Evolutionary conservation across 1,284 basidiomycete species (phyloP).

Genomic region (Agroathelia rolfsii): DNA sequence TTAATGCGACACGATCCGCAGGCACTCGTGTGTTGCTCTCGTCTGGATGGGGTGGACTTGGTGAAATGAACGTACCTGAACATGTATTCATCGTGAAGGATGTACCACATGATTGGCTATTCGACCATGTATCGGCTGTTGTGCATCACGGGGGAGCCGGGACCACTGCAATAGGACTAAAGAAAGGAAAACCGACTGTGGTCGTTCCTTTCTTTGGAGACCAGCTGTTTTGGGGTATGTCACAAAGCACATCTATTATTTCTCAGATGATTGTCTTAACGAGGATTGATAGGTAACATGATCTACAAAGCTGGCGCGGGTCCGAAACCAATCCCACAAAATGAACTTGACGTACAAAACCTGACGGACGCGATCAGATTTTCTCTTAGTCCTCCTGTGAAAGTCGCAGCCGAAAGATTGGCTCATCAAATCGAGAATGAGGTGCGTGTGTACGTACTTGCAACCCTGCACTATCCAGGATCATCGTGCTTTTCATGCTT

Average conservation of each 20-base stretch:
- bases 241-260: slow-evolving; percentile 4
- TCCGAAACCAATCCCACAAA: slow-evolving; percentile 47
- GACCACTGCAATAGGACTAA: slow-evolving; percentile 54
- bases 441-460: slow-evolving; percentile 22
- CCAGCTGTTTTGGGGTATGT: slow-evolving; percentile 39
- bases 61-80: slow-evolving; percentile 33
- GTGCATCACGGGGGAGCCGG: slow-evolving; percentile 69
- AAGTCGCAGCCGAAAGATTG: slow-evolving; percentile 36
- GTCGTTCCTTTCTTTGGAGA: slow-evolving; percentile 68
- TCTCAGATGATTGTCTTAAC: not conserved
- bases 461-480: no score
- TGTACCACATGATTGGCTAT: slow-evolving; percentile 68
- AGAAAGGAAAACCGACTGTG: slow-evolving; percentile 54
- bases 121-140: slow-evolving; percentile 51
- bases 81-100: slow-evolving; percentile 53
- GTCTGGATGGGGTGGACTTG: slow-evolving; percentile 56
- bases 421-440: slow-evolving; percentile 45
- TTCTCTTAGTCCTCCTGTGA: slow-evolving; percentile 33
- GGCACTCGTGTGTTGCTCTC: slow-evolving; percentile 50
- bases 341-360: slow-evolving; percentile 38
- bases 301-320: slow-evolving; percentile 58
- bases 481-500: not conserved
- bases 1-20: slow-evolving; percentile 42
- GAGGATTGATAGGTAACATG: slow-evolving; percentile 30
- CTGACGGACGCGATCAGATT: slow-evolving; percentile 43